These are phyloP conservation scores for Arctostaphylos glauca DNA, from an alignment of 148 eudicot genomes.

Conservation along the genomic window DNA sequence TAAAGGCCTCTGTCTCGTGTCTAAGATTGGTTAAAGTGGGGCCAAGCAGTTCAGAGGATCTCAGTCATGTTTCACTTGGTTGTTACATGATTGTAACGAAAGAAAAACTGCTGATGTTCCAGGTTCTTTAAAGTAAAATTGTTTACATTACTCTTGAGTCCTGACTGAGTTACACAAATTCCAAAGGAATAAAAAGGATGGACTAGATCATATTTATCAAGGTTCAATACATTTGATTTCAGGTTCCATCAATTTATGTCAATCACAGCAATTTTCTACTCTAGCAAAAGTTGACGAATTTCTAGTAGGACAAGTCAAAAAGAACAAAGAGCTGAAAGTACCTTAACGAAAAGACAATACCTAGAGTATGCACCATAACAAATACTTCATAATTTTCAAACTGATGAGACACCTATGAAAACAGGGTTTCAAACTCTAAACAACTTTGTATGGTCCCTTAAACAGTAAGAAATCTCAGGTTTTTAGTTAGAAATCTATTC, in stretches of 20 bases:
- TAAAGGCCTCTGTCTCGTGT: neutral
- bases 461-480: neutral
- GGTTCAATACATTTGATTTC: neutral
- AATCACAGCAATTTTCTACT: neutral
- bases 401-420: neutral
- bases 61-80: neutral
- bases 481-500: neutral
- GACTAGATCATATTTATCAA: neutral
- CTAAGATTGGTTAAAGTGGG: neutral
- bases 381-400: neutral
- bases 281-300: neutral
- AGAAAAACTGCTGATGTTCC: neutral
- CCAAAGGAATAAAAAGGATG: neutral
- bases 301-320: neutral
- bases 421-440: neutral
- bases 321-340: neutral
- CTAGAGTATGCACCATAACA: neutral
- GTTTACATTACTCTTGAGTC: neutral
- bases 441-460: neutral
- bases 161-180: neutral
- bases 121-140: neutral
- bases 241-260: neutral
- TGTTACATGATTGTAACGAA: neutral
- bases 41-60: neutral
- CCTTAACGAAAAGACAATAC: neutral